These are phyloP conservation scores for Scedosporium minutisporum DNA, from an alignment of 2,329 filamentous ascomycete genomes.

Conservation along the genomic window DNA sequence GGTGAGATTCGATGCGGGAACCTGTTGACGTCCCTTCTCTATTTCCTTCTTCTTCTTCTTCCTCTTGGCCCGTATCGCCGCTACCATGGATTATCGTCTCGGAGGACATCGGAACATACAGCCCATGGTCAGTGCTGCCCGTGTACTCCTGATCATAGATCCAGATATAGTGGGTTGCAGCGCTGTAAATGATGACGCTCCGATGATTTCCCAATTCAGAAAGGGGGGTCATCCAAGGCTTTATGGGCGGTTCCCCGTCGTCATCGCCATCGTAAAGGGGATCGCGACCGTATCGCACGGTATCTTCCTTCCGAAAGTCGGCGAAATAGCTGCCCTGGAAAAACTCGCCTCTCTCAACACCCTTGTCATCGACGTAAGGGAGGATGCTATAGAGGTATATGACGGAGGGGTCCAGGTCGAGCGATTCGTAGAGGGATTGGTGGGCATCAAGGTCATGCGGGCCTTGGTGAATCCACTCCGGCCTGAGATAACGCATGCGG, in stretches of 20 bases:
- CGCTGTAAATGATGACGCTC: constrained; percentile 16
- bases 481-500: constrained; percentile 17
- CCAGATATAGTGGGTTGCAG: constrained; percentile 14
- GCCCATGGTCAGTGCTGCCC: constrained; percentile 5
- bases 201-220: constrained; percentile 14
- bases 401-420: constrained; percentile 12
- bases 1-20: not conserved
- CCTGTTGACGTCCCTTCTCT: not conserved
- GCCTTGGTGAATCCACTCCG: constrained; percentile 11
- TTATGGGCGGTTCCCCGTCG: not conserved
- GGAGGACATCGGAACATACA: not conserved
- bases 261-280: not conserved
- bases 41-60: not conserved
- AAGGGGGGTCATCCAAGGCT: constrained; percentile 8
- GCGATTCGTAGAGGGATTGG: constrained; percentile 9
- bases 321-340: constrained; percentile 6
- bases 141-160: constrained; percentile 10
- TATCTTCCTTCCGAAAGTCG: not conserved
- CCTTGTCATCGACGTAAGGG: constrained; percentile 13
- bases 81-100: not conserved
- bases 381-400: constrained; percentile 18
- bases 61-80: not conserved
- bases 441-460: constrained; percentile 13
- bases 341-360: constrained; percentile 14
- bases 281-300: not conserved